These are phyloP conservation scores for Dillenia turbinata DNA, from an alignment of 164 flowering plant genomes.

Conservation along the genomic window DNA sequence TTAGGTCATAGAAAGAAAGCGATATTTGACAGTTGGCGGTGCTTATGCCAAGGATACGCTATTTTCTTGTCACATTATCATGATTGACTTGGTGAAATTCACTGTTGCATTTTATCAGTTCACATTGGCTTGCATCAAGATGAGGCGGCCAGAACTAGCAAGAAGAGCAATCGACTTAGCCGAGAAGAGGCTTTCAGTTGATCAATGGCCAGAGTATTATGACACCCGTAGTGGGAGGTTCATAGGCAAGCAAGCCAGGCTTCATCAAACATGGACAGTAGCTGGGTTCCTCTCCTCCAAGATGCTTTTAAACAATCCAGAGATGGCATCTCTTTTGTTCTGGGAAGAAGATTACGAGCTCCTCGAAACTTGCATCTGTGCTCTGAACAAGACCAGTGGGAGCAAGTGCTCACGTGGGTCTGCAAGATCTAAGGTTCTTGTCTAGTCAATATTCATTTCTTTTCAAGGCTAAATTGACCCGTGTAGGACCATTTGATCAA, in stretches of 20 bases:
- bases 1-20: too few relatives aligned
- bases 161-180: constrained; percentile 47
- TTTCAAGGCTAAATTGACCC: too few relatives aligned
- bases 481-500: too few relatives aligned
- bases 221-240: constrained; percentile 62
- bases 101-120: constrained; percentile 35
- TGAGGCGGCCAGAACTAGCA: constrained; percentile 61
- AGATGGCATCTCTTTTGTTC: constrained; percentile 52
- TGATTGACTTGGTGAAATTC: neutral
- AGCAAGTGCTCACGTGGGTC: constrained; percentile 55
- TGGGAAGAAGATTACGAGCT: constrained; percentile 79
- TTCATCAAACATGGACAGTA: constrained; percentile 78
- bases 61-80: too few relatives aligned
- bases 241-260: constrained; percentile 62
- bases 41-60: too few relatives aligned
- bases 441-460: constrained; percentile 10
- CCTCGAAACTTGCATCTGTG: constrained; percentile 70
- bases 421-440: constrained; percentile 61
- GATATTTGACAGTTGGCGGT: too few relatives aligned
- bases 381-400: constrained; percentile 42
- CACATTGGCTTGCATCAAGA: constrained; percentile 69
- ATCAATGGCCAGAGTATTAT: constrained; percentile 74
- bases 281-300: constrained; percentile 76
- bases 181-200: constrained; percentile 49
- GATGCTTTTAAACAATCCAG: constrained; percentile 58